Evolutionary conservation across 352 stramenopile species (phyloP), one percentile per base, ranked within the genome.

Genomic region (Phytopythium vexans): DNA sequence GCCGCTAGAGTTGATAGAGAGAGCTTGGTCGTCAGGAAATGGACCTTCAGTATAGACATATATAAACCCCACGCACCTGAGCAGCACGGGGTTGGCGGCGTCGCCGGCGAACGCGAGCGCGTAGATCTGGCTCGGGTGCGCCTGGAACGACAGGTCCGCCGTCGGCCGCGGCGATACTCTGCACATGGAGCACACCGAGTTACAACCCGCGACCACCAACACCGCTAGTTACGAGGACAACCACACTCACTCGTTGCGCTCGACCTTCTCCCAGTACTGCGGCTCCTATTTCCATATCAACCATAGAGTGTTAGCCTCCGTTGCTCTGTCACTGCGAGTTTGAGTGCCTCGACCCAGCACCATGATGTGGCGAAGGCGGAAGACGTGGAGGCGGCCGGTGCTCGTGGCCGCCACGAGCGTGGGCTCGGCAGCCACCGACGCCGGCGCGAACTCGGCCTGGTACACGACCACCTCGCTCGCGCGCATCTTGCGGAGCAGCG

Each of bases 111-210:
- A 92, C 8, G 58, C 61, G 36, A 92, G 64, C 41, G 81, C 73
- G 57, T 92, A 92, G 58, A 89, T 87, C 56, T 89, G 81, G 34
- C 74, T 84, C 45, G 68, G 62, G 35, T 92, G 81, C 12, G 81
- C 81, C 50, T 82, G 72, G 62, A 92, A 88, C 10, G 68, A 78
- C 16, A 88, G 58, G 41, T 70, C 69, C 32, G 81, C 74, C 4
- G 71, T 57, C 16, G 77, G 77, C n/a, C 70, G 68, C 11, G 67
- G 55, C 0, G 70, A 70, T 27, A 49, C 42, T 6, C 77, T 90
- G 37, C 8, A 27, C n/a, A 34, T n/a, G 11, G 11, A 35, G 6
- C 21, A 47, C 16, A 27, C 21, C 21, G 1, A 27, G 21, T 27
- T 27, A 27, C 21, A 27, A 32, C 3, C 3, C 8, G 14, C 6